phyloP scores from a whole-genome alignment of 2,329 filamentous ascomycete genomes.

The Capronia epimyces region DNA sequence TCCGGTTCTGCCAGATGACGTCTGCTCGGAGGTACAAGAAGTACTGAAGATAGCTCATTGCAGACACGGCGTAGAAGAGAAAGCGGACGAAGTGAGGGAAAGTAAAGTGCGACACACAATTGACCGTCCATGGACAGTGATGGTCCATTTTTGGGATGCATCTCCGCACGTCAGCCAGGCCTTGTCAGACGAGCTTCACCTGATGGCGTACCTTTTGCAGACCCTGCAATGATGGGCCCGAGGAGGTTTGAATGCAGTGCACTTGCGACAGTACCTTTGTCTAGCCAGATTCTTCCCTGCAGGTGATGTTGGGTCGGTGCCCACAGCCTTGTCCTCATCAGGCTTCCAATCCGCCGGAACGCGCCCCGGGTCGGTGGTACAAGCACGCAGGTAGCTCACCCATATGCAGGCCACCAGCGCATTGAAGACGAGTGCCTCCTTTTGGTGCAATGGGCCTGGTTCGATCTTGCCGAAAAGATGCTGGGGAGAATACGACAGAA shows the following conservation, averaged over 20 bases:
- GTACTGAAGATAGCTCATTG: conserved; percentile 53
- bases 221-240: conserved; percentile 61
- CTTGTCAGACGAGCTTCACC: background rate
- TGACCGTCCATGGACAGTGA: conserved; percentile 62
- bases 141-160: conserved; percentile 63
- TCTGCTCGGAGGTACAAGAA: conserved; percentile 49
- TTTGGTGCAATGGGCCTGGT: conserved; percentile 46
- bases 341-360: conserved; percentile 45
- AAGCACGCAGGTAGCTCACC: conserved; percentile 56
- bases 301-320: conserved; percentile 15
- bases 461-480: conserved; percentile 51
- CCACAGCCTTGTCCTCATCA: conserved; percentile 9
- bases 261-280: conserved; percentile 57
- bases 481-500: conserved; percentile 57
- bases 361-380: conserved; percentile 53
- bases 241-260: conserved; percentile 56
- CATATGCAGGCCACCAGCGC: conserved; percentile 50
- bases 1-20: conserved; percentile 51
- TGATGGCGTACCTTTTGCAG: conserved; percentile 49
- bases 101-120: conserved; percentile 61
- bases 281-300: conserved; percentile 28
- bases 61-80: conserved; percentile 53
- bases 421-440: conserved; percentile 48
- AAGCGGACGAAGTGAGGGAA: conserved; percentile 63
- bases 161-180: conserved; percentile 34